Conservation (phyloP, 768 basidiomycete genomes). For the Boletales sp. region DNA sequence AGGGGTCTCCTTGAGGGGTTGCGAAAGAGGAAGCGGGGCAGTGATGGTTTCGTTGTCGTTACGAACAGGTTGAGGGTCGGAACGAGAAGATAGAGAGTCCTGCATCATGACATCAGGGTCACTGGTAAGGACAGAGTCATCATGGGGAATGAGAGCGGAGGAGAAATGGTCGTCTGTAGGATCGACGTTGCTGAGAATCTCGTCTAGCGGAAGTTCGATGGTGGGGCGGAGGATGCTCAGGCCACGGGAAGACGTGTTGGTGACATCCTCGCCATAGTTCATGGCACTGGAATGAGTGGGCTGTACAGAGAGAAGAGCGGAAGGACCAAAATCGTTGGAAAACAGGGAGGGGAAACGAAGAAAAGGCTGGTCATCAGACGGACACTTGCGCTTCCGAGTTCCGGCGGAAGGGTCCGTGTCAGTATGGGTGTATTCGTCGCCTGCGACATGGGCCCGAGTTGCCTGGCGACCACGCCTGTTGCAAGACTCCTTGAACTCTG, state of each 20-base stretch:
- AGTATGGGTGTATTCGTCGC: slow-evolving; percentile 17
- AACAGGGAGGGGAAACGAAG: slow-evolving; percentile 76
- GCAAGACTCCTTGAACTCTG: slow-evolving; percentile 55
- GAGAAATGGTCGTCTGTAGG: slow-evolving; percentile 15
- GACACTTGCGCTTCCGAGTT: slow-evolving; percentile 27
- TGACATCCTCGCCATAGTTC: slow-evolving; percentile 78
- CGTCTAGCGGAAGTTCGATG: slow-evolving; percentile 84
- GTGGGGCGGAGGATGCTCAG: slow-evolving; percentile 72
- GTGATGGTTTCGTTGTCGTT: slow-evolving; percentile 4
- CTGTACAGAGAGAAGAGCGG: slow-evolving; percentile 65
- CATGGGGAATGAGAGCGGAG: slow-evolving; percentile 2
- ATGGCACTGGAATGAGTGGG: slow-evolving; percentile 64
- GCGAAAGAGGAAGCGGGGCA: slow-evolving; percentile 33
- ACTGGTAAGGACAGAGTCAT: background rate
- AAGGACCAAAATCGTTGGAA: slow-evolving; percentile 71
- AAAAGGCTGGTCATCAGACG: slow-evolving; percentile 27
- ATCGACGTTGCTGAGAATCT: slow-evolving; percentile 49
- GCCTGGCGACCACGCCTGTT: slow-evolving; percentile 37
- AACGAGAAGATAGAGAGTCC: slow-evolving; percentile 16
- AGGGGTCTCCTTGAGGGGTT: slow-evolving; percentile 36
- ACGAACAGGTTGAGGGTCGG: slow-evolving; percentile 8
- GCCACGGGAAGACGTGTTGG: slow-evolving; percentile 43
- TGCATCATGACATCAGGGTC: slow-evolving; percentile 29
- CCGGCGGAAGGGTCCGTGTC: slow-evolving; percentile 24
- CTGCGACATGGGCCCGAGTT: slow-evolving; percentile 35